A percentile compares a stretch with the other conserved stretches of the same genome.
These are phyloP conservation scores for Teratosphaeria zuluensis DNA, from an alignment of 2,329 filamentous ascomycete species.

Conservation along the genomic window DNA sequence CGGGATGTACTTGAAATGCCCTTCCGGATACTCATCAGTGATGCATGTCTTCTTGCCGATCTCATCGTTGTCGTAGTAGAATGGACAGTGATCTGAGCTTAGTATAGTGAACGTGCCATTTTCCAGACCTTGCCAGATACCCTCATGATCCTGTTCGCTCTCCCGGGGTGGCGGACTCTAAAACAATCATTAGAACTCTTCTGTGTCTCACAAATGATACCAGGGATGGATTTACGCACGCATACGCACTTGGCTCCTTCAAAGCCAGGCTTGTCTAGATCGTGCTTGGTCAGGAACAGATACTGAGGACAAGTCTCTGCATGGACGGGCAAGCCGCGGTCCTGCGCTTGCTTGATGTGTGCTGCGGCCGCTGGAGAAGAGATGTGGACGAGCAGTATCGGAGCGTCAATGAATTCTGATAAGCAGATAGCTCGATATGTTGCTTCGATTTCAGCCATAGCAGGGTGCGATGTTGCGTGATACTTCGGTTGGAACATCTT, in stretches of 20 bases:
- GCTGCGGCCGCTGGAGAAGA: constrained; percentile 29
- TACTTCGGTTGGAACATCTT: neutral
- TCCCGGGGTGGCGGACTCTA: neutral
- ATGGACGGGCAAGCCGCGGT: constrained; percentile 25
- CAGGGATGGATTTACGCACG: neutral
- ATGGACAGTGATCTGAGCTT: constrained; percentile 30
- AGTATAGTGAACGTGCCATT: constrained; percentile 28
- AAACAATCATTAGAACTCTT: too few species aligned
- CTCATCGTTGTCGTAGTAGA: constrained; percentile 27
- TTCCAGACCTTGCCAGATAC: constrained; percentile 25
- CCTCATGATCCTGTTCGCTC: constrained; percentile 22
- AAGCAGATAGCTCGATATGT: constrained; percentile 43
- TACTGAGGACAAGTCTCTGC: constrained; percentile 31
- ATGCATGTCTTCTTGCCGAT: constrained; percentile 31
- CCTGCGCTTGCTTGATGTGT: constrained; percentile 28
- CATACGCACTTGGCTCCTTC: constrained; percentile 49
- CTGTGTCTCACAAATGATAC: too few species aligned
- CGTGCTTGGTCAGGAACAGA: constrained; percentile 26
- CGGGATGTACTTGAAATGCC: constrained; percentile 23
- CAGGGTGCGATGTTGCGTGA: constrained; percentile 38
- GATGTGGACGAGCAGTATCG: constrained; percentile 46
- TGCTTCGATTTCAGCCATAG: constrained; percentile 40
- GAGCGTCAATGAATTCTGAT: constrained; percentile 40
- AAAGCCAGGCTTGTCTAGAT: constrained; percentile 42
- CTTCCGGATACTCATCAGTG: constrained; percentile 23